phyloP scores from a whole-genome alignment of 768 basidiomycete species.

The Butyriboletus loyo region DNA sequence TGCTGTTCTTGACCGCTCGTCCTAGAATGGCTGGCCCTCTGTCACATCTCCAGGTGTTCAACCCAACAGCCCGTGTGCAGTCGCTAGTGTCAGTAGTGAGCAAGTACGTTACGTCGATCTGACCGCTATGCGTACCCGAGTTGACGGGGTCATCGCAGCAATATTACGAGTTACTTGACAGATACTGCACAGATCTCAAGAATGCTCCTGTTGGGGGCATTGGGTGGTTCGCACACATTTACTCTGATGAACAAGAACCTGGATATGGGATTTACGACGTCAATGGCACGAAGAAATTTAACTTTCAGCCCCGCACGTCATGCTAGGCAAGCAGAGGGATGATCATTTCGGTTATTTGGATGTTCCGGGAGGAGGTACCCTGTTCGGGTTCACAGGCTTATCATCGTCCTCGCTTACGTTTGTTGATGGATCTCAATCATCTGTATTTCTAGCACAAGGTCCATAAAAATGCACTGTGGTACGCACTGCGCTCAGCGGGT shows the following conservation, averaged over 20 bases:
- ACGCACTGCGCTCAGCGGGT: too few species aligned
- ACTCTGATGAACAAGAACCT: slow-evolving; percentile 60
- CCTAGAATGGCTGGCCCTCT: slow-evolving; percentile 77
- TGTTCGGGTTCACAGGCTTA: neutral
- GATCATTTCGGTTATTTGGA: neutral
- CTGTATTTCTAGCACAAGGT: too few species aligned
- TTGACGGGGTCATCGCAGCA: slow-evolving; percentile 24
- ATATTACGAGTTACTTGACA: slow-evolving; percentile 63
- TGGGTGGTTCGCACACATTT: slow-evolving; percentile 83
- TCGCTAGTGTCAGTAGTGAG: slow-evolving; percentile 60
- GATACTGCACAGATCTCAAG: slow-evolving; percentile 63
- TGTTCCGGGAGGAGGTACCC: neutral
- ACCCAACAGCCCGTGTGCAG: slow-evolving; percentile 60
- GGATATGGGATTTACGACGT: slow-evolving; percentile 68
- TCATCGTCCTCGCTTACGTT: too few species aligned
- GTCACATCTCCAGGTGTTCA: slow-evolving; percentile 57
- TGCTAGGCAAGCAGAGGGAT: slow-evolving; percentile 38
- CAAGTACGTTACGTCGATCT: slow-evolving; percentile 38
- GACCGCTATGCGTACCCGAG: neutral
- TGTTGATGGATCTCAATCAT: too few species aligned
- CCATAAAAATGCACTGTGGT: too few species aligned
- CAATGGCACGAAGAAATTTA: slow-evolving; percentile 54
- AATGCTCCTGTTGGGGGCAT: slow-evolving; percentile 55
- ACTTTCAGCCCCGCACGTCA: slow-evolving; percentile 58
- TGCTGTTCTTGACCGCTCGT: neutral